Base-by-base conservation (phyloP, 441 rosid species). In the Capsella rubella region DNA sequence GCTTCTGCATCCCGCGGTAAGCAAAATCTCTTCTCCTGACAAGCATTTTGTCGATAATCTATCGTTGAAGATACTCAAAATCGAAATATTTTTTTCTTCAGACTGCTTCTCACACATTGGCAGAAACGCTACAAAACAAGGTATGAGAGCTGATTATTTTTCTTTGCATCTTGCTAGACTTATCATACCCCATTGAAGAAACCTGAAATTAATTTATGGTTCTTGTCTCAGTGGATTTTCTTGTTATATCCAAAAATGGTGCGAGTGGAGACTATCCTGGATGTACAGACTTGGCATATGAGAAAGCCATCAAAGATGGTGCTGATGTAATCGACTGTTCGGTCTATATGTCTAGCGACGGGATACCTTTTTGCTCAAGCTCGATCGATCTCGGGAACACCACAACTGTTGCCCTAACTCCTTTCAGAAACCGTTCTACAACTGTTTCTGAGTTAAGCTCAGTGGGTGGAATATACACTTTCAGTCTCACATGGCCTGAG, bases 191-290 rank as follows among this genome's bases (percentile, higher is more conserved):
- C 15, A 35, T 5, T 37, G 16, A 50, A 15, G n/a, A 58, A 40
- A 21, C 52, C 53, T 55, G 54, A 50, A 8, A 40, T 39, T 76
- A 67, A 65, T 50, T 58, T 56, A 27, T 35, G 61, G 64, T 71
- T 65, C 69, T 8, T 58, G 28, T 50, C 12, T 72, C 83, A 90
- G 93, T 51, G 13, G 34, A 61, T n/a, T 47, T 84, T 52, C 67
- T 64, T 71, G 79, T 92, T 76, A 86, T 90, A 71, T 80, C 96
- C 6, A 79, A 77, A 65, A 62, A 85, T 76, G 97, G 95, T 64
- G 96, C 96, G 16, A 92, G 97, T 67, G 97, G 97, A 62, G 96
- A 90, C 77, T 89, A 77, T 78, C 94, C 95, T 15, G 84, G 87
- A 43, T 90, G 94, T 49, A 90, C 96, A n/a, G 78, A 90, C 78